These are phyloP conservation scores for Pilatotrama ljubarskyi DNA, from an alignment of 768 basidiomycete genomes.

Conservation along the genomic window DNA sequence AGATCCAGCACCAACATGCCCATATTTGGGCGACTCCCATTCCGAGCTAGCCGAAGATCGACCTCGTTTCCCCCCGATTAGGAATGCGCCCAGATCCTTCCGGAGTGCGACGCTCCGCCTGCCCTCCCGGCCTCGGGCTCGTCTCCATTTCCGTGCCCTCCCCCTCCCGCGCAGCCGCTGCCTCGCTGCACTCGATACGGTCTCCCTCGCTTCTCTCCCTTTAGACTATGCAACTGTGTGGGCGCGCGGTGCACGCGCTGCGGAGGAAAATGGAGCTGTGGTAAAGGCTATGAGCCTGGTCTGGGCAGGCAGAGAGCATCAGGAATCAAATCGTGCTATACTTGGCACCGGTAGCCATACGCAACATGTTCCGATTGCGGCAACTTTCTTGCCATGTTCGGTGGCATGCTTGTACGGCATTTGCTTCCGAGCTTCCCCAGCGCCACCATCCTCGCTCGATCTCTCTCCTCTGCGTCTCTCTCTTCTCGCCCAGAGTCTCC, in stretches of 20 bases:
- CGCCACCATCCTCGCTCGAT: slow-evolving; percentile 14
- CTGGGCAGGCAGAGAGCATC: slow-evolving; percentile 10
- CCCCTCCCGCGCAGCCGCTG: slow-evolving; percentile 7
- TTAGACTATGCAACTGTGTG: neutral
- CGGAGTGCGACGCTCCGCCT: slow-evolving; percentile 9
- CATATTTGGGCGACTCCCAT: slow-evolving; percentile 18
- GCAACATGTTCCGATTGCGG: slow-evolving; percentile 17
- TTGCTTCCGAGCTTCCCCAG: slow-evolving; percentile 20
- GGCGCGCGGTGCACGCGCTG: neutral
- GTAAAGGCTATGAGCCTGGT: neutral
- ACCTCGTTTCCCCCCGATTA: slow-evolving; percentile 22
- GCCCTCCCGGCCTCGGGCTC: slow-evolving; percentile 2
- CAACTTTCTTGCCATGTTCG: slow-evolving; percentile 19
- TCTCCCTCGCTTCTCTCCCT: neutral
- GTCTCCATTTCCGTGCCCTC: slow-evolving; percentile 11
- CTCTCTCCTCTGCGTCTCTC: neutral
- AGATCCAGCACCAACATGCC: slow-evolving; percentile 9
- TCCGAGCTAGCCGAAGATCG: slow-evolving; percentile 26
- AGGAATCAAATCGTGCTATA: slow-evolving; percentile 17
- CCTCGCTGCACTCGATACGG: neutral
- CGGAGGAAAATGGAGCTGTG: neutral
- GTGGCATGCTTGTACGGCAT: slow-evolving; percentile 1
- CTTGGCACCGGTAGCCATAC: slow-evolving; percentile 18
- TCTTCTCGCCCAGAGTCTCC: neutral
- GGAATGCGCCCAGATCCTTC: slow-evolving; percentile 22